Conservation (phyloP, 192 early-diverging fungal species). For the Geosiphon pyriformis region DNA sequence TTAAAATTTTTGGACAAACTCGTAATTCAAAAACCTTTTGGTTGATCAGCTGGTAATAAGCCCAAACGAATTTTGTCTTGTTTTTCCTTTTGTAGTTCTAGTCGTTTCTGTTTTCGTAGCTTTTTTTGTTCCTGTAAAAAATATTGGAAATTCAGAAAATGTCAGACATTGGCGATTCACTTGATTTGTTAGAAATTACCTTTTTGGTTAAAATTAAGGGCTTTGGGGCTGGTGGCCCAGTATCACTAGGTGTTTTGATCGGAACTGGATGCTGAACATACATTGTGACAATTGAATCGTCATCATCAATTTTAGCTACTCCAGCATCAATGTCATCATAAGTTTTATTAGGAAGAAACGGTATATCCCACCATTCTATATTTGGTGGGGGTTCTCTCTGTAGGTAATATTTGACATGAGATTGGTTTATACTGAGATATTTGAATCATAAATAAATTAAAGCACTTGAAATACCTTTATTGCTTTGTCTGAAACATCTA, state of each 20-base stretch:
- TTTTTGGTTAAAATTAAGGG: constrained; percentile 79
- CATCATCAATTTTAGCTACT: constrained; percentile 30
- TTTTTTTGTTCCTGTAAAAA: constrained; percentile 76
- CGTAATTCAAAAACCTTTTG: constrained; percentile 47
- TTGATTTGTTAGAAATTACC: too few relatives aligned
- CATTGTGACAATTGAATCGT: constrained; percentile 59
- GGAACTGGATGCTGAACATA: constrained; percentile 85
- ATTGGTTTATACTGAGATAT: not conserved
- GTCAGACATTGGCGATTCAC: not conserved
- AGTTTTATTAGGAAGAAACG: constrained; percentile 61
- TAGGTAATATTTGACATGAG: constrained; percentile 11
- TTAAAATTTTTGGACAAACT: not conserved
- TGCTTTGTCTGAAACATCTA: constrained; percentile 64
- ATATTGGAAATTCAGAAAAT: not conserved
- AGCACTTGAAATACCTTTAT: constrained; percentile 46
- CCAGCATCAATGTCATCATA: constrained; percentile 60
- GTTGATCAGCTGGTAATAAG: constrained; percentile 83
- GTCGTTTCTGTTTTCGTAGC: constrained; percentile 79
- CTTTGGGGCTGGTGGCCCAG: constrained; percentile 45
- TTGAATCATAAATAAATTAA: not conserved
- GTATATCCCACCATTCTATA: constrained; percentile 98
- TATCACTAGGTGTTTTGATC: constrained; percentile 70
- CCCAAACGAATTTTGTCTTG: constrained; percentile 94
- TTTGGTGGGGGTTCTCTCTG: constrained; percentile 65
- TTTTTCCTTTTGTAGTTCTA: constrained; percentile 84